Conservation (phyloP, 106 monocot genomes). For the Narthecium ossifragum region DNA sequence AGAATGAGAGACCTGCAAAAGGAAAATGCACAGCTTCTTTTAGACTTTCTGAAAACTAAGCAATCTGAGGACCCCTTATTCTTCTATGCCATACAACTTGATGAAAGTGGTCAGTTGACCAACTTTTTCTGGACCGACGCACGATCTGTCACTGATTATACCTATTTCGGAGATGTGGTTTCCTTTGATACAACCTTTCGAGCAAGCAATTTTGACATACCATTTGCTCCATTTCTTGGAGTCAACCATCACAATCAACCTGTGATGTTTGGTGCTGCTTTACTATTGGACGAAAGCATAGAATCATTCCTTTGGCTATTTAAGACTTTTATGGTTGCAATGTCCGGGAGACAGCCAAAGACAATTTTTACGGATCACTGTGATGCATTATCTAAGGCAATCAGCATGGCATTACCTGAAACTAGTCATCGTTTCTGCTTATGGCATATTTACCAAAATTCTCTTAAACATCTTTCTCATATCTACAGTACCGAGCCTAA, state of each 20-base stretch:
- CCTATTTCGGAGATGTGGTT: conserved; percentile 59
- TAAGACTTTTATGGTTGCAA: conserved; percentile 37
- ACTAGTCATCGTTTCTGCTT: conserved; percentile 39
- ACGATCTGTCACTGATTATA: conserved; percentile 39
- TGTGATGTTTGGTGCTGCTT: conserved; percentile 47
- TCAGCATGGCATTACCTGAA: conserved; percentile 18
- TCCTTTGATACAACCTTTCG: conserved; percentile 53
- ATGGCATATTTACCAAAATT: conserved; percentile 49
- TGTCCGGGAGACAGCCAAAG: conserved; percentile 45
- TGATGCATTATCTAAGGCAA: conserved; percentile 20
- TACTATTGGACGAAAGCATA: conserved; percentile 51
- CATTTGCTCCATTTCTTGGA: conserved; percentile 56
- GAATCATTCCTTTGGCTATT: conserved; percentile 72
- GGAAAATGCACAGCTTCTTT: conserved; percentile 48
- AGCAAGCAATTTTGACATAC: conserved; percentile 25
- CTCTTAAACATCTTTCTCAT: conserved; percentile 23
- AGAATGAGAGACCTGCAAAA: conserved; percentile 52
- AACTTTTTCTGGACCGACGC: conserved; percentile 72
- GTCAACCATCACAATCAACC: conserved; percentile 62
- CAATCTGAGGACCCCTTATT: conserved; percentile 52
- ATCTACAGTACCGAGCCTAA: conserved; percentile 15
- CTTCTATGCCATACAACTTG: conserved; percentile 56
- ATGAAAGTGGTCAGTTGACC: conserved; percentile 39
- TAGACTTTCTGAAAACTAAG: conserved; percentile 44
- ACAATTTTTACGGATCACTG: conserved; percentile 42